Conservation (phyloP, 345 rosid genomes). For the Arabis hirsuta region DNA sequence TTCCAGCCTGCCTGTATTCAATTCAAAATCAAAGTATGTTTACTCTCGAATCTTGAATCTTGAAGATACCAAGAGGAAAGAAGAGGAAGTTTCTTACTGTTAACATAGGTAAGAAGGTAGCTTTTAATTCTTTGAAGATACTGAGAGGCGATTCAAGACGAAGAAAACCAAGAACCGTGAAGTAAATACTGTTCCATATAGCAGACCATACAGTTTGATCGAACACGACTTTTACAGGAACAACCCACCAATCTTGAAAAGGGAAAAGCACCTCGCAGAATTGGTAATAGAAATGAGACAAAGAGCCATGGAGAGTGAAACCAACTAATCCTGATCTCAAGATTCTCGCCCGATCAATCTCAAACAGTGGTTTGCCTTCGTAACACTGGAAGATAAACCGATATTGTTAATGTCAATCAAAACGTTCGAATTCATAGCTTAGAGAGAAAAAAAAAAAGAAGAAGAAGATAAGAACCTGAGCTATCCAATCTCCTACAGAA, state of each 20-base stretch:
- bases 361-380: slow-evolving; percentile 90
- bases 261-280: slow-evolving; percentile 94
- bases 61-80: neutral
- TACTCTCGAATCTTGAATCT: slow-evolving; percentile 23
- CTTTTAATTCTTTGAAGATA: slow-evolving; percentile 67
- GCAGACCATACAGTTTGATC: slow-evolving; percentile 98
- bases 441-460: slow-evolving; percentile 14
- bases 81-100: slow-evolving; percentile 57
- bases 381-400: slow-evolving; percentile 56
- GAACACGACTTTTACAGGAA: slow-evolving; percentile 84
- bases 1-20: slow-evolving; percentile 95
- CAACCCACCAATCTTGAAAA: slow-evolving; percentile 94
- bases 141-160: slow-evolving; percentile 79
- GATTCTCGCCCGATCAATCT: slow-evolving; percentile 81
- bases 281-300: slow-evolving; percentile 91
- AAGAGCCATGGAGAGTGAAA: slow-evolving; percentile 87
- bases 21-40: slow-evolving; percentile 11
- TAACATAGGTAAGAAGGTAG: slow-evolving; percentile 86
- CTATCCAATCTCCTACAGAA: slow-evolving; percentile 96
- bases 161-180: slow-evolving; percentile 63
- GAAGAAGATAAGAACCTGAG: slow-evolving; percentile 59
- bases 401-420: neutral
- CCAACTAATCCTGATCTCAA: slow-evolving; percentile 96
- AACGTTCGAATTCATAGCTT: neutral
- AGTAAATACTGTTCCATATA: slow-evolving; percentile 92